A percentile compares a stretch with the other conserved stretches of the same genome.
phyloP scores from a whole-genome alignment of 2,329 filamentous ascomycete species.

The Penicillium janthinellum region DNA sequence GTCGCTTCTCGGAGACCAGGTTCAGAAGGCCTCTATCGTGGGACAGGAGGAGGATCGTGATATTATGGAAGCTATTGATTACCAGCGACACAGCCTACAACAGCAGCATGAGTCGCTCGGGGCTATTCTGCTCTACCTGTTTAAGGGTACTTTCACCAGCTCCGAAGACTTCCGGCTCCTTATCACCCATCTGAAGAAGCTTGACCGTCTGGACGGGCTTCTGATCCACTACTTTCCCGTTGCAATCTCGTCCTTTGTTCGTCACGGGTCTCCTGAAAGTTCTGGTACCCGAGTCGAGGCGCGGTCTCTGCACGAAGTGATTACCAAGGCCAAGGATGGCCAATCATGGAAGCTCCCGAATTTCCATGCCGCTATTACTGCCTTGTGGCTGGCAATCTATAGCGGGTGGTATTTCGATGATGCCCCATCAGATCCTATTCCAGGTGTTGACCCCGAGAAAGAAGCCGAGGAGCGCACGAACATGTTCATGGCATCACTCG shows the following conservation, averaged over 20 bases:
- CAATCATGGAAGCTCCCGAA: constrained; percentile 71
- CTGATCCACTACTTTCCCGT: constrained; percentile 81
- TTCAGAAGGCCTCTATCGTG: constrained; percentile 73
- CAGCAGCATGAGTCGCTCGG: constrained; percentile 88
- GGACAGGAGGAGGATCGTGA: constrained; percentile 66
- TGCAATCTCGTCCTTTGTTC: constrained; percentile 73
- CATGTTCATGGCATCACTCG: constrained; percentile 73
- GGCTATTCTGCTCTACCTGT: constrained; percentile 74
- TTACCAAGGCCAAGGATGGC: constrained; percentile 68
- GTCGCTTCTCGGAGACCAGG: constrained; percentile 71
- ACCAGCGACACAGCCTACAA: constrained; percentile 76
- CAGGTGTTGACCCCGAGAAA: constrained; percentile 63
- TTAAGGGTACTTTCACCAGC: constrained; percentile 73
- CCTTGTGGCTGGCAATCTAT: constrained; percentile 92
- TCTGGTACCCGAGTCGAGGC: constrained; percentile 68
- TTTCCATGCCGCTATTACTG: constrained; percentile 75
- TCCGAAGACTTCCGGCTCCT: constrained; percentile 74
- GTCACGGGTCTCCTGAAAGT: constrained; percentile 77
- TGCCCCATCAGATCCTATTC: constrained; percentile 60
- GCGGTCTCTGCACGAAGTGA: constrained; percentile 66
- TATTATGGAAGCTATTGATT: constrained; percentile 74
- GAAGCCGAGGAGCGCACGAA: constrained; percentile 73
- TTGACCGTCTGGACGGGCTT: constrained; percentile 75
- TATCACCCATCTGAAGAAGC: constrained; percentile 65
- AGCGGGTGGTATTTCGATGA: constrained; percentile 84